Percentiles rank a stretch among this genome's conserved stretches.
Evolutionary conservation across 1,284 basidiomycete species (phyloP).

Genomic region (Afroboletus lepidellus): DNA sequence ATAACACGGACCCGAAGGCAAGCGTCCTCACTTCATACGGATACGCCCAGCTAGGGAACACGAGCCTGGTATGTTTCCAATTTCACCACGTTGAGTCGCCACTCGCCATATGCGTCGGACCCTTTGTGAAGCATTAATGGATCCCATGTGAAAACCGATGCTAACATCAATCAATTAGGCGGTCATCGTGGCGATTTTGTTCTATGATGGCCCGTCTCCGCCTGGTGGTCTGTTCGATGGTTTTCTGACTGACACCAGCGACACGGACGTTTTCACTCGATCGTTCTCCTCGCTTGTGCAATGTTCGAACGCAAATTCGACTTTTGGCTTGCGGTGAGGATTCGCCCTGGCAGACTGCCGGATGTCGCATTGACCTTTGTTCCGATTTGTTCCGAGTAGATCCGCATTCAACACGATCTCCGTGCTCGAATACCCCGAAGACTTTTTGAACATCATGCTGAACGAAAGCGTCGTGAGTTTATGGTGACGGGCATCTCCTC

Average conservation of each 20-base stretch:
- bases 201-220: conserved; percentile 43
- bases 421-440: conserved; percentile 19
- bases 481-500: not conserved
- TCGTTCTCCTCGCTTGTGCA: conserved; percentile 37
- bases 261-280: conserved; percentile 35
- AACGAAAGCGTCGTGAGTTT: conserved; percentile 19
- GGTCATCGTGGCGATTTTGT: conserved; percentile 30
- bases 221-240: conserved; percentile 45
- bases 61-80: conserved; percentile 31
- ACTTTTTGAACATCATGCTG: conserved; percentile 17
- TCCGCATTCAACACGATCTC: conserved; percentile 25
- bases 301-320: conserved; percentile 18
- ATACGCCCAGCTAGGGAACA: conserved; percentile 29
- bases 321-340: conserved; percentile 24
- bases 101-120: not conserved
- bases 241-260: conserved; percentile 33
- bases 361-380: not conserved
- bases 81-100: conserved; percentile 2
- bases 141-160: conserved; percentile 1
- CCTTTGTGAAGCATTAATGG: conserved; percentile 1
- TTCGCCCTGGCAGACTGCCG: not conserved
- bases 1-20: conserved; percentile 61
- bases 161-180: conserved; percentile 13
- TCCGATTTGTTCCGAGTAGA: conserved; percentile 10
- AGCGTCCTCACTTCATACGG: conserved; percentile 55